Percentiles rank a stretch among this genome's conserved stretches.
Evolutionary conservation across 129 eudicot species (phyloP).

Genomic region (Apium graveolens): DNA sequence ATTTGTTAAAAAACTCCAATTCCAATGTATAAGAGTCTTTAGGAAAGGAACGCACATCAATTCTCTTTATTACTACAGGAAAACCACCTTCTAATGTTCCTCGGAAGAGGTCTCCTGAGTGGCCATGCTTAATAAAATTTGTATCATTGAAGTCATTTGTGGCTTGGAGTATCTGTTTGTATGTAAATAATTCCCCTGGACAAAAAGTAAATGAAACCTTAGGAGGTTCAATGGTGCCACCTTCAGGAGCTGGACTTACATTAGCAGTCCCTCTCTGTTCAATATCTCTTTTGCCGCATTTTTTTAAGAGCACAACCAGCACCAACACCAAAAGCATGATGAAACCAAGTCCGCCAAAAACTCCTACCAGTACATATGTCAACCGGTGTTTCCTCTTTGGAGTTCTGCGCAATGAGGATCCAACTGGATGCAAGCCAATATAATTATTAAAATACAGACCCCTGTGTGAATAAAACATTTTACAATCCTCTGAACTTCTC

Average conservation of each 20-base stretch:
- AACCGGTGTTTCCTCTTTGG: conserved; percentile 29
- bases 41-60: conserved; percentile 32
- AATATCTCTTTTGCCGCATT: conserved; percentile 20
- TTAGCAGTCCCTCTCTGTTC: conserved; percentile 37
- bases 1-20: conserved; percentile 47
- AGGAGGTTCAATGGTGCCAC: conserved; percentile 21
- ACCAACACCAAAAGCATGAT: conserved; percentile 25
- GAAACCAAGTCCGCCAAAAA: conserved; percentile 67
- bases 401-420: conserved; percentile 17
- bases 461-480: conserved; percentile 32
- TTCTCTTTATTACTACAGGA: conserved; percentile 50
- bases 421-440: conserved; percentile 15
- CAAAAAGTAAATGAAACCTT: conserved; percentile 18
- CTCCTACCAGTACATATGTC: conserved; percentile 44
- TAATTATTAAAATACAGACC: conserved; percentile 27
- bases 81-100: conserved; percentile 54
- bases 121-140: conserved; percentile 61
- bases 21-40: conserved; percentile 50
- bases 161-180: conserved; percentile 55
- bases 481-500: conserved; percentile 42
- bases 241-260: conserved; percentile 41
- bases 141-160: conserved; percentile 49
- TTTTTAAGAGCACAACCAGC: conserved; percentile 24
- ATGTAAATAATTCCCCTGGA: conserved; percentile 35
- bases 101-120: conserved; percentile 55